Evolutionary conservation across 2,329 filamentous ascomycete species (phyloP).

Genomic region (Tolypocladium capitatum): DNA sequence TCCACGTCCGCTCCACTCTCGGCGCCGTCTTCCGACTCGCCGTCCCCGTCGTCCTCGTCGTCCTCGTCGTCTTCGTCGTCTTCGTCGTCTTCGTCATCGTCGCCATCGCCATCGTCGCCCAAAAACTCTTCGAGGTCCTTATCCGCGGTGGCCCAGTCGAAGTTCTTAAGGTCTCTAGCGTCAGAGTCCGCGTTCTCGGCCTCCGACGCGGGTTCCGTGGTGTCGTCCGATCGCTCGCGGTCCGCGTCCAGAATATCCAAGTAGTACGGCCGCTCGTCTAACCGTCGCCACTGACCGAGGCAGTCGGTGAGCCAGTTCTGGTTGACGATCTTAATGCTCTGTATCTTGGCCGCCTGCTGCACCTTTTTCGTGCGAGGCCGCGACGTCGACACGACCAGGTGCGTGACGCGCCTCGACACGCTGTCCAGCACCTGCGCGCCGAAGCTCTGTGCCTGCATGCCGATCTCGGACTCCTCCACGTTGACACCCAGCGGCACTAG

Average conservation of each 20-base stretch:
- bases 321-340: slow-evolving; percentile 79
- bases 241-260: slow-evolving; percentile 62
- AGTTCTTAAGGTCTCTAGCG: slow-evolving; percentile 35
- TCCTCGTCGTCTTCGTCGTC: slow-evolving; percentile 28
- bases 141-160: slow-evolving; percentile 51
- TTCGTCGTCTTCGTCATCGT: slow-evolving; percentile 38
- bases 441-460: slow-evolving; percentile 74
- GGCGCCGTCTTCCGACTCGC: slow-evolving; percentile 4
- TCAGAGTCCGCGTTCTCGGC: slow-evolving; percentile 16
- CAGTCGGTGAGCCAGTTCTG: slow-evolving; percentile 82
- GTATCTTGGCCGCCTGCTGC: slow-evolving; percentile 65
- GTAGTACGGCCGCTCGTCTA: slow-evolving; percentile 70
- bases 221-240: slow-evolving; percentile 24
- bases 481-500: slow-evolving; percentile 74
- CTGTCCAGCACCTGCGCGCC: slow-evolving; percentile 52
- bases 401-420: slow-evolving; percentile 52
- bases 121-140: slow-evolving; percentile 68
- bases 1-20: slow-evolving; percentile 12
- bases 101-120: slow-evolving; percentile 37
- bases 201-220: slow-evolving; percentile 18
- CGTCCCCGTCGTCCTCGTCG: slow-evolving; percentile 9
- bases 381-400: slow-evolving; percentile 58
- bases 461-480: slow-evolving; percentile 71
- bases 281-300: slow-evolving; percentile 67
- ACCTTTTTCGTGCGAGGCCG: slow-evolving; percentile 82